Evolutionary conservation across 2,329 filamentous ascomycete species (phyloP), one percentile per base, ranked within the genome.

Genomic region (Microsporum ferrugineum): DNA sequence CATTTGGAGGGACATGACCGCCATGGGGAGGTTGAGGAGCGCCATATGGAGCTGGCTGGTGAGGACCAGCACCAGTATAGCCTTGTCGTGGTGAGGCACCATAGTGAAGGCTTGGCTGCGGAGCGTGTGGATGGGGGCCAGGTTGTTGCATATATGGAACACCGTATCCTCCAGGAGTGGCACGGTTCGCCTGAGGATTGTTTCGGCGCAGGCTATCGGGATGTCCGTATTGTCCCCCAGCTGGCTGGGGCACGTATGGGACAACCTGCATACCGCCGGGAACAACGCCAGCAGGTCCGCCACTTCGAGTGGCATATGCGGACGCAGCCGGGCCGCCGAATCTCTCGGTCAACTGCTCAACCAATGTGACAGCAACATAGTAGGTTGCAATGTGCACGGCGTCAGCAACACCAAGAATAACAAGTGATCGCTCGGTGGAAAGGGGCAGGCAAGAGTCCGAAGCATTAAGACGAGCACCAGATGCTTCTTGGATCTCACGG

Each of bases 181-280:
- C 86, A 59, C 88, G 87, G 67, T 89, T 88, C 55, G 83, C 79
- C 65, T 88, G 85, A 61, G 87, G 84, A 66, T 88, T 87, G 66
- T 88, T 85, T 65, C 89, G 85, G 68, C 88, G 76, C 72, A 83
- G 95, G 73, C 89, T 89, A 65, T 97, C 92, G 51, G 90, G 87
- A 69, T 91, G 89, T 61, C 91, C 91, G 72, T 91, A 97, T 73
- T 92, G 91, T 66, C 94, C 94, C 62, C 90, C 89, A 61, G 90
- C 89, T 33, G 92, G 88, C 74, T 96, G 91, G 57, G 94, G 94
- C 61, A 90, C 88, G 73, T 99, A 99, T 4, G 94, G 94, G n/a
- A 97, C 91, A 57, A 99, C 94, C 75, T 97, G 94, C 91, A 99
- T 96, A 64, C 94, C 94, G 63, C 94, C 94, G 27, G 94, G 94